Conservation (phyloP, 2,329 filamentous ascomycete species). For the Lasiodiplodia sp. region DNA sequence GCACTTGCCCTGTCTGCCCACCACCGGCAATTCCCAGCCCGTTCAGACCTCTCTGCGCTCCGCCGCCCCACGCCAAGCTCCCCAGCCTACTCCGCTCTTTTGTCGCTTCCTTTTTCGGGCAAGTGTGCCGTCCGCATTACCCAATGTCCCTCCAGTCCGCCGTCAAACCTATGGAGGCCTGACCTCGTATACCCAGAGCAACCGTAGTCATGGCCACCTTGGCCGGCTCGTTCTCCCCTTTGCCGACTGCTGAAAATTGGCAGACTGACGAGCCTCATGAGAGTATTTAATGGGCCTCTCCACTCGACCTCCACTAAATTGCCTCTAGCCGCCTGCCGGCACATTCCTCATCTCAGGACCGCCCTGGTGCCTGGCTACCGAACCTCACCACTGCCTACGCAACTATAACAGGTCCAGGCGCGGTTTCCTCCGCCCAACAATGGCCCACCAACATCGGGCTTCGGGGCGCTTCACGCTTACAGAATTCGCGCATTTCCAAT, state of each 20-base stretch:
- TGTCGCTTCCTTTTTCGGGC: background rate
- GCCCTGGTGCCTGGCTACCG: background rate
- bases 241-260: background rate
- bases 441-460: background rate
- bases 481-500: too few species aligned
- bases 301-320: constrained; percentile 14
- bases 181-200: background rate
- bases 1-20: background rate
- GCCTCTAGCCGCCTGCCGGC: background rate
- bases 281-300: constrained; percentile 17
- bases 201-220: constrained; percentile 4
- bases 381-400: background rate
- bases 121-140: background rate
- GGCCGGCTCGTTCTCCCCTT: background rate
- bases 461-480: background rate
- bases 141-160: background rate
- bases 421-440: background rate
- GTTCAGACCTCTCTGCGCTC: background rate
- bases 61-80: constrained; percentile 16
- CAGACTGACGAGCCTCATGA: background rate
- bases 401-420: background rate
- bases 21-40: background rate
- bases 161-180: background rate
- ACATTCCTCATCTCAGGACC: background rate
- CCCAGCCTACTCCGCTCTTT: constrained; percentile 10